Conservation (phyloP, 169 alveolate genomes). For the Eimeria brunetti region DNA sequence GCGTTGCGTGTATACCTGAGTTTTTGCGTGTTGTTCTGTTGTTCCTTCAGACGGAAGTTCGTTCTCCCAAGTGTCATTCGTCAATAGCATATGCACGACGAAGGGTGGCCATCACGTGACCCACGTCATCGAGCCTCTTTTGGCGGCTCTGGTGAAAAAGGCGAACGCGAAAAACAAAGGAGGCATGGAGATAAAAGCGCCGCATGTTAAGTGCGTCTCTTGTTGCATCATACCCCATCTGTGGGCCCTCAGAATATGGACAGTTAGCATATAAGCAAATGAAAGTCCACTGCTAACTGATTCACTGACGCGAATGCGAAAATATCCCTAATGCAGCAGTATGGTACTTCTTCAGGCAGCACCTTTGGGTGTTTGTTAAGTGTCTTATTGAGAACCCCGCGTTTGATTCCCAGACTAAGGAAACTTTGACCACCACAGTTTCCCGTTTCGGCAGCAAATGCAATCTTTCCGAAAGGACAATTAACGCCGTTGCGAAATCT, state of each 20-base stretch:
- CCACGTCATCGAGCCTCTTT: constrained; percentile 97
- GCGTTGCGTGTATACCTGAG: neutral
- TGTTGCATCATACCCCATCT: neutral
- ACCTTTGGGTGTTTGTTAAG: constrained; percentile 98
- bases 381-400: constrained; percentile 99
- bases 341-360: constrained; percentile 83
- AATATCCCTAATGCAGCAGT: neutral
- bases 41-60: constrained; percentile 58
- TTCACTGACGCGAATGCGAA: neutral
- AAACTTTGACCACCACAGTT: constrained; percentile 87
- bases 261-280: neutral
- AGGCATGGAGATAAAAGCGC: constrained; percentile 94
- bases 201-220: constrained; percentile 92
- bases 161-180: constrained; percentile 97
- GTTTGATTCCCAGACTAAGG: constrained; percentile 99
- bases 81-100: constrained; percentile 98
- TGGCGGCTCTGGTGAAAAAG: constrained; percentile 93
- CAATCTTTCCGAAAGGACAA: constrained; percentile 92
- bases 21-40: neutral
- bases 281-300: neutral
- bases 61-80: constrained; percentile 98
- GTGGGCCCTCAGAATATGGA: neutral
- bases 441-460: constrained; percentile 94
- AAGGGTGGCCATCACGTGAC: constrained; percentile 99
- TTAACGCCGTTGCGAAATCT: constrained; percentile 91